These are phyloP conservation scores for Alternaria infectoria DNA, from an alignment of 2,329 filamentous ascomycete species.

Conservation along the genomic window DNA sequence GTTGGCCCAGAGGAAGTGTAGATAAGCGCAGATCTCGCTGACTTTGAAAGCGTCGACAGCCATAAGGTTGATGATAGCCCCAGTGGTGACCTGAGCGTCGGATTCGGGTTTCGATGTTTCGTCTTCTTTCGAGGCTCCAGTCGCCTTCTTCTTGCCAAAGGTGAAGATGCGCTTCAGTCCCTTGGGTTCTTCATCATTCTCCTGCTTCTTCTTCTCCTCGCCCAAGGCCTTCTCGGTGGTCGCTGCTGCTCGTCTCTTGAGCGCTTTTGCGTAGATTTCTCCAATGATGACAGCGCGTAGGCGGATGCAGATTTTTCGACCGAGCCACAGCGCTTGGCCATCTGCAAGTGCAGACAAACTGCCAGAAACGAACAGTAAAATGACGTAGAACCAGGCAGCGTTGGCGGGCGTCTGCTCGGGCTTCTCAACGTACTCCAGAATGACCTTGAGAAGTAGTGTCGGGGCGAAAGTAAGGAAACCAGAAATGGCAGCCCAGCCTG, in stretches of 20 bases:
- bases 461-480: conserved; percentile 89
- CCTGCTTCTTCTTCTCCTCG: conserved; percentile 55
- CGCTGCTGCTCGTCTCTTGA: conserved; percentile 86
- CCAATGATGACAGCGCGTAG: conserved; percentile 94
- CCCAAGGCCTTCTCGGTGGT: conserved; percentile 75
- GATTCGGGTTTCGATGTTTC: conserved; percentile 36
- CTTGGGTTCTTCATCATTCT: conserved; percentile 49
- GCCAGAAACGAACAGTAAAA: conserved; percentile 84
- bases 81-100: conserved; percentile 84
- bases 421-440: conserved; percentile 91
- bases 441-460: conserved; percentile 87
- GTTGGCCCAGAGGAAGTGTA: conserved; percentile 93
- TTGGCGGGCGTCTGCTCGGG: conserved; percentile 77
- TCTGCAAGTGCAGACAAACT: conserved; percentile 81
- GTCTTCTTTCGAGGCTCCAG: conserved; percentile 50
- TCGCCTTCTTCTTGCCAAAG: conserved; percentile 63
- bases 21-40: conserved; percentile 88
- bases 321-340: conserved; percentile 88
- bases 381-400: conserved; percentile 95
- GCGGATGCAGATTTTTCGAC: conserved; percentile 91
- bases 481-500: conserved; percentile 76
- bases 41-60: conserved; percentile 99
- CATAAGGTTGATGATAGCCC: conserved; percentile 99
- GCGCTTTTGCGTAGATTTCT: conserved; percentile 94
- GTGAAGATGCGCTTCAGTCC: conserved; percentile 56